Evolutionary conservation across 306 rosid genomes (phyloP), one percentile per base, ranked within the genome.

Genomic region (Elaeagnus macrophylla): DNA sequence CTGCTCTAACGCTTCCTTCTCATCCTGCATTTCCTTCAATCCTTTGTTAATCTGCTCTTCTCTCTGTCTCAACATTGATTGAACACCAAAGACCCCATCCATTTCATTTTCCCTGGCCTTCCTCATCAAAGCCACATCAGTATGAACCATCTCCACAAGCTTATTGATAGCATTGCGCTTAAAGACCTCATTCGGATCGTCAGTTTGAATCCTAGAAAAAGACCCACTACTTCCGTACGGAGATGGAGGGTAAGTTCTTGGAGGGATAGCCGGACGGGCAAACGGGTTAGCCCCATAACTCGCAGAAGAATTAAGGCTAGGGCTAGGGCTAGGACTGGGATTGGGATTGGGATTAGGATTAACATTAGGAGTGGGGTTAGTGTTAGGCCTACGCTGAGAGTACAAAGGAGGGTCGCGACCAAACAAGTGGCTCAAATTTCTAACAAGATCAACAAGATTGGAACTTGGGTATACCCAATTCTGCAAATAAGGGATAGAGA

Each of bases 1-100:
- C 81, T 81, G 96, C 81, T 93, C 99, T 74, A 93, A 60, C 5
- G 71, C 83, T 67, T 87, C 99, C 79, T 61, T 87, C 79, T 87
- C 99, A 18, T 69, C 89, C 64, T 60, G 70, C 97, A 89, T 81
- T 64, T 81, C 97, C 67, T 54, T 77, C 82, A 81, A 32, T 6
- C 94, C 97, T 14, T 54, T 62, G 37, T 64, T 59, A 1, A 89
- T 60, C 57, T 51, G 67, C 55, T 81, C 94, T 57, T 79, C 84
- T 1, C 97, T 64, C 71, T 77, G 79, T 78, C 81, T 73, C 67
- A 89, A 69, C 58, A 59, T 83, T 19, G 56, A 81, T 68, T 89
- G 97, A 43, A 76, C 71, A 57, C 11, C 61, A 18, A 89, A 77
- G 40, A 83, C 58, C 10, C 85, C 94, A 38, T 89, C 97, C 85